Base-by-base conservation (phyloP, 805 yeast genomes). In the Pichia eremophila region DNA sequence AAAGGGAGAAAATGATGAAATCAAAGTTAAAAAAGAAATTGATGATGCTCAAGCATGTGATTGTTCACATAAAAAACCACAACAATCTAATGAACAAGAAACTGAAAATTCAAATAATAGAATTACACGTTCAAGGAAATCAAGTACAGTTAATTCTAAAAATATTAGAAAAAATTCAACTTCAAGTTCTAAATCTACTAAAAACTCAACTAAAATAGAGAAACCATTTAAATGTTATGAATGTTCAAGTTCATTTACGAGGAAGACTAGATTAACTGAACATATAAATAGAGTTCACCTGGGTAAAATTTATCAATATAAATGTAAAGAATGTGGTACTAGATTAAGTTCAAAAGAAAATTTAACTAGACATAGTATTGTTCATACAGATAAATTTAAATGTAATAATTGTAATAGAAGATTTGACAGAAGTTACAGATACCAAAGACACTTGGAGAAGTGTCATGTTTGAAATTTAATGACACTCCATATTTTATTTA, bases 381-480 rank as follows among this genome's bases (percentile, higher is more conserved):
- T 56, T n/a, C 65, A 61, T 45, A 59, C 63, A 1, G 62, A 61
- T 40, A 58, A 50, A 43, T 61, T 54, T 41, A 51, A 47, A 37
- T 61, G 65, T 34, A 46, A 41, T 4, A 28, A 42, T 3, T 61
- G 65, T 45, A 54, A 54, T 27, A 43, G 51, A 8, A 46, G 62
- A 14, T 58, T 61, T 46, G 65, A 61, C 35, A 47, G 65, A 46
- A 48, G 55, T 15, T 56, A 58, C 43, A 46, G 66, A 39, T 58
- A 43, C 17, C 56, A 52, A 17, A 47, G 51, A 8, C 65, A 61
- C 43, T 22, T 57, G 5, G 41, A 40, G 18, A 60, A 54, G 31
- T 60, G 63, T 41, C n/a, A 14, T 29, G 19, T 8, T 22, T 11
- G 32, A 31, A 10, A 11, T 17, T 39, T 18, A 34, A 22, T 22